phyloP scores from a whole-genome alignment of 2,329 filamentous ascomycete genomes.

The Didymella arachidicola region DNA sequence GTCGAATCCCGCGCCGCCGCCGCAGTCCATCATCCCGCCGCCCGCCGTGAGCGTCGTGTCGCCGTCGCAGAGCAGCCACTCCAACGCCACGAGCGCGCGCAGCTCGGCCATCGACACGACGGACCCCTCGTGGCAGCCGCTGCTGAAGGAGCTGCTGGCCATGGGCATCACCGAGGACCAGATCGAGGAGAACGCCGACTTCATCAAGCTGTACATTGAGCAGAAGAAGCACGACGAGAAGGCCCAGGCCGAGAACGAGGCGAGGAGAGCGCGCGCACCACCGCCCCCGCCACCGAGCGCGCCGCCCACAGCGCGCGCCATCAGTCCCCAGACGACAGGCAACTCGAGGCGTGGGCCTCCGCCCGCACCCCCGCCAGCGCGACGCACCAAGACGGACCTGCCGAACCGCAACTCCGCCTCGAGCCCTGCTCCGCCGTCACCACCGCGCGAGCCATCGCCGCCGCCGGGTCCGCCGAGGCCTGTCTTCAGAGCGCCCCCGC shows the following conservation, averaged over 20 bases:
- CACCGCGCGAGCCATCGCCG: conserved; percentile 77
- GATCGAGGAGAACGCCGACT: conserved; percentile 71
- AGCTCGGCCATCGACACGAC: conserved; percentile 64
- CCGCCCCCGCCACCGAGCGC: conserved; percentile 68
- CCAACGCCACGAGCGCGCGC: conserved; percentile 44
- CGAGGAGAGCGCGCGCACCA: conserved; percentile 63
- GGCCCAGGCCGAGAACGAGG: conserved; percentile 55
- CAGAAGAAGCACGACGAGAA: conserved; percentile 65
- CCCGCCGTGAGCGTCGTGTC: conserved; percentile 53
- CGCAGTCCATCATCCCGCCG: conserved; percentile 61
- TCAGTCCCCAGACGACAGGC: conserved; percentile 70
- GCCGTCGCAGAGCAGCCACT: conserved; percentile 47
- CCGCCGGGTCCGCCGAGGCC: conserved; percentile 66
- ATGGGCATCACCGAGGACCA: conserved; percentile 75
- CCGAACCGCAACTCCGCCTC: conserved; percentile 56
- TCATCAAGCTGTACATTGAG: conserved; percentile 72
- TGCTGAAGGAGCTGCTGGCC: conserved; percentile 66
- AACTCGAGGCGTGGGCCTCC: conserved; percentile 67
- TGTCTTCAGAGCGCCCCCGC: conserved; percentile 84
- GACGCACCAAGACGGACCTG: conserved; percentile 54
- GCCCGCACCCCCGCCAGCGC: conserved; percentile 64
- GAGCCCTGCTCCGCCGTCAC: conserved; percentile 66
- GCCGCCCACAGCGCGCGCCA: conserved; percentile 50
- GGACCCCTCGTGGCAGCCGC: conserved; percentile 68
- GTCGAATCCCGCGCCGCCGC: conserved; percentile 51